Base-by-base conservation (phyloP, 2,329 filamentous ascomycete genomes). In the Beauveria sp. region DNA sequence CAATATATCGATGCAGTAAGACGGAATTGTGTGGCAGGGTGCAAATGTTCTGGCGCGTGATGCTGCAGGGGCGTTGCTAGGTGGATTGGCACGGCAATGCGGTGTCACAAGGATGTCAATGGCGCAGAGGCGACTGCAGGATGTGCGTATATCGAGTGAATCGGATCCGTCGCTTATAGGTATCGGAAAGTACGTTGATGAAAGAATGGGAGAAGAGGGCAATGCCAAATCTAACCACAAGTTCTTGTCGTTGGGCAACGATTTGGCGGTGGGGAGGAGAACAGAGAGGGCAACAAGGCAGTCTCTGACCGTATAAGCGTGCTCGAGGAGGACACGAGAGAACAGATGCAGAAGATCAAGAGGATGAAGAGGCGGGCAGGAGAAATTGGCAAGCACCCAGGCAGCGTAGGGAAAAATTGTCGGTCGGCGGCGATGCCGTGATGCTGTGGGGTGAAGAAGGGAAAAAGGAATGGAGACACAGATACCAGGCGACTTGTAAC, bases 361-460 rank as follows among this genome's bases (percentile, higher is more conserved):
- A 61, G 62, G 61, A 66, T 60, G 65, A 64, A 65, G 64, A 64
- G 54, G 62, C 43, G 54, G 48, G 54, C 61, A 55, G 62, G 63
- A 62, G 66, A 64, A 67, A 65, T 65, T 62, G 66, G 65, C 65
- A 65, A 66, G 61, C 61, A 62, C 61, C 61, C 61, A 54, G 54
- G 61, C 61, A 62, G 61, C 61, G 53, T 62, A 62, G 54, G 61
- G 54, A 58, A 24, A 59, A 62, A 59, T 62, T 62, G 60, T 57
- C 60, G 64, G 64, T 67, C 67, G 66, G 66, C 63, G 64, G 63
- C 67, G 66, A 66, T 69, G 66, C 67, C 66, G 66, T 69, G 65
- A 66, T 65, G 67, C 64, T 66, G 66, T 68, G 66, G 65, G 66
- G 67, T 66, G 66, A 64, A 65, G 65, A 63, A 67, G 65, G 63